Evolutionary conservation across 306 rosid genomes (phyloP).

Genomic region (Hylodesmum podocarpum): DNA sequence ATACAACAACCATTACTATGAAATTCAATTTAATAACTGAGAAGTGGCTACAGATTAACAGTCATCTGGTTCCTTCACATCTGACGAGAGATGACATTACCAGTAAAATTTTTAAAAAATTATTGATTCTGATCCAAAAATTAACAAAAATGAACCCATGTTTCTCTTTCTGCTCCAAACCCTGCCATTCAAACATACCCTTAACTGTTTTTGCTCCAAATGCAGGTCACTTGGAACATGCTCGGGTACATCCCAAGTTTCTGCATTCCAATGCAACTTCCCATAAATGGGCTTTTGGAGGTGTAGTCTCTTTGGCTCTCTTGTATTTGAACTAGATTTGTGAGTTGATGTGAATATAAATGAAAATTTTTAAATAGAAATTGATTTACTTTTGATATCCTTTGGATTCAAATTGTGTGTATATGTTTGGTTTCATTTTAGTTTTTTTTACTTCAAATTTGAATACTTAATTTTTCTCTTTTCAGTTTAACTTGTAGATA

Average conservation of each 20-base stretch:
- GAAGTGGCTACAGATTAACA: not conserved
- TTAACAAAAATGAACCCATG: not conserved
- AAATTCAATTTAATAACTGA: not conserved
- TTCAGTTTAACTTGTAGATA: not conserved
- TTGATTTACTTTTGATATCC: not conserved
- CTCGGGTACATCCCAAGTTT: conserved; percentile 96
- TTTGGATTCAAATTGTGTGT: conserved; percentile 9
- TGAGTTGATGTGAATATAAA: not conserved
- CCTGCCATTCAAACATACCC: not conserved
- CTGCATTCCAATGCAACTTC: conserved; percentile 98
- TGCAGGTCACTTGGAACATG: conserved; percentile 81
- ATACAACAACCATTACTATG: not conserved
- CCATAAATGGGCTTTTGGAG: conserved; percentile 99
- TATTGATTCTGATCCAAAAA: not conserved
- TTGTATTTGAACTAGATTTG: conserved; percentile 6
- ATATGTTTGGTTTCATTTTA: not conserved
- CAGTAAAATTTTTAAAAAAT: too few relatives aligned
- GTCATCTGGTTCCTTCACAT: not conserved
- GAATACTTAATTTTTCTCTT: not conserved
- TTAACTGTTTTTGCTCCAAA: conserved; percentile 19
- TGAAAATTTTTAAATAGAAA: not conserved
- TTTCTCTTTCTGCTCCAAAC: not conserved
- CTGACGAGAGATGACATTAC: not conserved
- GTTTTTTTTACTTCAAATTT: not conserved
- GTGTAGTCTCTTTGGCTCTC: conserved; percentile 38